Base-by-base conservation (phyloP, 768 basidiomycete genomes). In the Macrolepiota fuliginosa region DNA sequence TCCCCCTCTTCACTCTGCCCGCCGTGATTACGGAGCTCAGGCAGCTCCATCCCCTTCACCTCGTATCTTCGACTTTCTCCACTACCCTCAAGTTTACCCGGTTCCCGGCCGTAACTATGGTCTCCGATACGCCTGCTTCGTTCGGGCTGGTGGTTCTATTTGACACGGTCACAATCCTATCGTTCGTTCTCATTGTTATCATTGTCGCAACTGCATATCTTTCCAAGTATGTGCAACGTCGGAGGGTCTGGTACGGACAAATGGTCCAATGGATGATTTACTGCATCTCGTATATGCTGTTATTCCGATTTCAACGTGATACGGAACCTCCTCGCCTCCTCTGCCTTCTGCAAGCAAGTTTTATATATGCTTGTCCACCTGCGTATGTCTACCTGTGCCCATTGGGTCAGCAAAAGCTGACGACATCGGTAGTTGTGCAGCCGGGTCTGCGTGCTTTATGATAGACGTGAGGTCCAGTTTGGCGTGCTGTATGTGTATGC, bases 351-450 rank as follows among this genome's bases (percentile, higher is more conserved):
- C 59, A 61, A 24, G 52, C 59, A 19, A 61, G 51, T 7, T 50
- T 61, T n/a, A 47, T 61, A 61, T 61, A 61, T 46, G 59, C 59
- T 24, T 61, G 52, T 24, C 59, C 59, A 47, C 52, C 59, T 17
- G 59, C 59, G 59, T 61, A 61, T 13, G 59, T 37, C 40, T 2
- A 19, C 9, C 19, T 45, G 25, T 29, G n/a, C 9, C n/a, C n/a
- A 29, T 11, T 52, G 15, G 15, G 24, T 7, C 11, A 9, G 7
- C 17, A 7, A 15, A n/a, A 22, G 42, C 58, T 58, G 52, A 61
- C 45, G 54, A 22, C 15, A 45, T 10, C n/a, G 25, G 40, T 24
- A 61, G 59, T 22, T 61, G 59, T 24, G 59, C 59, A 35, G 52
- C 25, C 17, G 59, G 51, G 54, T 61, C 59, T 24, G 42, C 59